Percentiles rank a stretch among this genome's conserved stretches.
Evolutionary conservation across 2,329 filamentous ascomycete species (phyloP).

Genomic region (Pseudocercospora macadamiae): DNA sequence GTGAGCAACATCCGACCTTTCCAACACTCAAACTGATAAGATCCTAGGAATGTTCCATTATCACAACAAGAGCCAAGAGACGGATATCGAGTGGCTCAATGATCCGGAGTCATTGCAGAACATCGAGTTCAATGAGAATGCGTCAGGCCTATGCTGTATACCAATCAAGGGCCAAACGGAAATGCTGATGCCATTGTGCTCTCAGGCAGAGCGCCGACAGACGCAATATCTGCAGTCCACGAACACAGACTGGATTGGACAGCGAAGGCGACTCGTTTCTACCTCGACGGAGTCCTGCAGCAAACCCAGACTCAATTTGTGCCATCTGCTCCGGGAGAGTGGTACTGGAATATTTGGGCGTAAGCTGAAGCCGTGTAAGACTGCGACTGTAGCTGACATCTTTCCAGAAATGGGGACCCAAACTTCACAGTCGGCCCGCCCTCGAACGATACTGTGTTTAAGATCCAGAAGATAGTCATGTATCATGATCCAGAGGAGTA

Average conservation of each 20-base stretch:
- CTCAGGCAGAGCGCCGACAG: slow-evolving; percentile 9
- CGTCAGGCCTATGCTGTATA: slow-evolving; percentile 21
- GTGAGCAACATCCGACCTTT: neutral
- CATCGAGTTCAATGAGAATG: slow-evolving; percentile 12
- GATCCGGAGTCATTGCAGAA: slow-evolving; percentile 23
- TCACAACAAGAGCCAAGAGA: slow-evolving; percentile 26
- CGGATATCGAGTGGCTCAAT: slow-evolving; percentile 32
- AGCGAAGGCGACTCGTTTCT: slow-evolving; percentile 18
- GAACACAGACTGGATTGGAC: slow-evolving; percentile 32
- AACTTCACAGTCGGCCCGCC: slow-evolving; percentile 28
- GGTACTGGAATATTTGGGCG: slow-evolving; percentile 33
- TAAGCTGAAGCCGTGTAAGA: too few relatives aligned
- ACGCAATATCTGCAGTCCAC: slow-evolving; percentile 21
- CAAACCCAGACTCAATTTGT: slow-evolving; percentile 20
- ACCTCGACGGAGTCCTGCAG: slow-evolving; percentile 24
- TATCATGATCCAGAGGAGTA: slow-evolving; percentile 21
- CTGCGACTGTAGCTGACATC: too few relatives aligned
- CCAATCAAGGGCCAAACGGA: slow-evolving; percentile 23
- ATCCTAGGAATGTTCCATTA: slow-evolving; percentile 28
- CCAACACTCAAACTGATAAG: neutral
- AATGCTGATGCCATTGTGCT: slow-evolving; percentile 3
- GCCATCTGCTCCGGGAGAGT: slow-evolving; percentile 21
- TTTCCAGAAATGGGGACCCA: slow-evolving; percentile 30
- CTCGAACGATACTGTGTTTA: slow-evolving; percentile 26
- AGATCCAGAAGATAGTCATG: slow-evolving; percentile 32